Evolutionary conservation across 2,329 filamentous ascomycete genomes (phyloP).

Genomic region (Penicillium sp.): DNA sequence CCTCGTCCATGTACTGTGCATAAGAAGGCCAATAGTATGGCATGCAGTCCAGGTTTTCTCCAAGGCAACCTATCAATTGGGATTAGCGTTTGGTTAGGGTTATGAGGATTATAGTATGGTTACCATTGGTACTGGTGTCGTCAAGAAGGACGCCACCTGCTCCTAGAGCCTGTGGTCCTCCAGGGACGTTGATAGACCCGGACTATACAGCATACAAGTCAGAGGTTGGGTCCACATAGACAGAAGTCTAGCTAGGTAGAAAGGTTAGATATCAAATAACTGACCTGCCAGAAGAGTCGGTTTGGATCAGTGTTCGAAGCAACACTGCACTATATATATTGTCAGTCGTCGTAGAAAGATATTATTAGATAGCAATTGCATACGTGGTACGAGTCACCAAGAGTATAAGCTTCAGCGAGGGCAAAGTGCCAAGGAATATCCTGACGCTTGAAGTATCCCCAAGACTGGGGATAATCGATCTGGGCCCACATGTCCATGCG

Average conservation of each 20-base stretch:
- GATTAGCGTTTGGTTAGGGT: not conserved
- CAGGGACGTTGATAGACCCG: slow-evolving; percentile 9
- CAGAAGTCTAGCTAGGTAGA: too few species aligned
- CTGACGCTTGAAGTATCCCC: slow-evolving; percentile 11
- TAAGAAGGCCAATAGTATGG: slow-evolving; percentile 53
- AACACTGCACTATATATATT: not conserved
- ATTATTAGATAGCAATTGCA: too few species aligned
- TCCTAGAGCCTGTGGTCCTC: slow-evolving; percentile 5
- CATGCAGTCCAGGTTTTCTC: slow-evolving; percentile 47
- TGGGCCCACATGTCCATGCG: slow-evolving; percentile 7
- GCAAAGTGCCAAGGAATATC: slow-evolving; percentile 12
- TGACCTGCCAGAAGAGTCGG: slow-evolving; percentile 9
- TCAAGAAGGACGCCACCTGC: slow-evolving; percentile 11
- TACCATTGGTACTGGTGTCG: slow-evolving; percentile 8
- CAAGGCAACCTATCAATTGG: slow-evolving; percentile 38
- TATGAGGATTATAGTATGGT: not conserved
- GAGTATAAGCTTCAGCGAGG: slow-evolving; percentile 8
- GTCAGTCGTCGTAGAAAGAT: too few species aligned
- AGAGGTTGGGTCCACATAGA: too few species aligned
- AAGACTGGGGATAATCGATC: slow-evolving; percentile 3
- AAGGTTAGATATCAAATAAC: too few species aligned
- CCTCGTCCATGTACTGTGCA: slow-evolving; percentile 47
- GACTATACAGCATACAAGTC: not conserved
- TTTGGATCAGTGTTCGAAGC: slow-evolving; percentile 11
- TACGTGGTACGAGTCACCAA: slow-evolving; percentile 11